Evolutionary conservation across 1,284 basidiomycete genomes (phyloP).

Genomic region (Irpex sp.): DNA sequence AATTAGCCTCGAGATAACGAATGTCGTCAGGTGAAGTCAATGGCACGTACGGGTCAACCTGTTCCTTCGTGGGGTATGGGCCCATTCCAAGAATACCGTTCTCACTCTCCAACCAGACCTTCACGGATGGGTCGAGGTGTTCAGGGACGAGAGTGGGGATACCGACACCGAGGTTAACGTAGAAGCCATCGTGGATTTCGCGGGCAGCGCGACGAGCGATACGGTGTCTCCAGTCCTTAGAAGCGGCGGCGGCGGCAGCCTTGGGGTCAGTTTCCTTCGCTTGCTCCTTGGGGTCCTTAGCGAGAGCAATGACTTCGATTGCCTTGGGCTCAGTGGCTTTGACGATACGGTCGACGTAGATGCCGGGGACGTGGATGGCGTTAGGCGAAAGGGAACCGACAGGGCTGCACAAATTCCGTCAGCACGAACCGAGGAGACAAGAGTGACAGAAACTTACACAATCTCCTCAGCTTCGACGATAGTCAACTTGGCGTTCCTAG

Average conservation of each 20-base stretch:
- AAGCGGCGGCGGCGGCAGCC: slow-evolving; percentile 41
- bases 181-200: slow-evolving; percentile 87
- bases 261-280: slow-evolving; percentile 17
- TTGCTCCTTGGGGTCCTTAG: slow-evolving; percentile 24
- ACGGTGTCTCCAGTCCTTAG: slow-evolving; percentile 49
- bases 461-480: slow-evolving; percentile 95
- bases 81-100: slow-evolving; percentile 95
- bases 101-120: slow-evolving; percentile 90
- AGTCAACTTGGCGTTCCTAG: slow-evolving; percentile 82
- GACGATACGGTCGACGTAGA: slow-evolving; percentile 86
- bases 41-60: slow-evolving; percentile 77
- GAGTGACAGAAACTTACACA: slow-evolving; percentile 35
- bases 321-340: slow-evolving; percentile 70
- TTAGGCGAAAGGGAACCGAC: slow-evolving; percentile 79
- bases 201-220: slow-evolving; percentile 82
- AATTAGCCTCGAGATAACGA: neutral
- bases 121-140: slow-evolving; percentile 67
- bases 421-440: neutral
- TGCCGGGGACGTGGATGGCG: slow-evolving; percentile 80
- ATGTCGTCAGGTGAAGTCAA: neutral
- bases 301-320: slow-evolving; percentile 74
- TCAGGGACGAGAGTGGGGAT: slow-evolving; percentile 85
- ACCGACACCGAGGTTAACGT: slow-evolving; percentile 66
- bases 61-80: slow-evolving; percentile 80
- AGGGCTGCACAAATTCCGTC: slow-evolving; percentile 31